Conservation (phyloP, 345 rosid genomes). For the Eucalyptus pauciflora region DNA sequence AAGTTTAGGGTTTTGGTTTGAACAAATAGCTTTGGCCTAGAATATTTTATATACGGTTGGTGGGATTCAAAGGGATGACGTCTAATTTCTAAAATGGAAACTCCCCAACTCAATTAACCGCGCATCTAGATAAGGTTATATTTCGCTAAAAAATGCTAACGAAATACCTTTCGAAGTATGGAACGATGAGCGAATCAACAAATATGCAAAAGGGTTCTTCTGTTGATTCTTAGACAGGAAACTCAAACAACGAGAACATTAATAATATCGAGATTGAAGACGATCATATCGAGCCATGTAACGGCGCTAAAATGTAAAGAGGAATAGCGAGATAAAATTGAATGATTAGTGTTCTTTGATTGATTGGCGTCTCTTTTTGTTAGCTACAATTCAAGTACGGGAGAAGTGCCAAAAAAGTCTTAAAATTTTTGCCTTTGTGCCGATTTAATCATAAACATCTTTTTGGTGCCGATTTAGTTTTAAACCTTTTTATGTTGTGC, state of each 20-base stretch:
- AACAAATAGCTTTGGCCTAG: neutral
- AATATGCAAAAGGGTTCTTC: neutral
- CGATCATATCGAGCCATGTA: neutral
- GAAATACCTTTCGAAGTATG: neutral
- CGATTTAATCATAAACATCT: too few species aligned
- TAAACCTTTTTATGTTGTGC: too few species aligned
- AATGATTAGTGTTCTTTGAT: neutral
- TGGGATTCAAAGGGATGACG: fast-evolving
- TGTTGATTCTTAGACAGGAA: neutral
- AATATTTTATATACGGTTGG: neutral
- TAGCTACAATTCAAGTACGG: neutral
- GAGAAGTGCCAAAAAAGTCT: too few species aligned
- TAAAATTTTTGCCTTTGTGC: too few species aligned
- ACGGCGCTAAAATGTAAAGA: neutral
- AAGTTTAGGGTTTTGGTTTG: neutral
- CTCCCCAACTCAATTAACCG: neutral
- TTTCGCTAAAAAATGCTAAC: fast-evolving
- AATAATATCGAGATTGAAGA: neutral
- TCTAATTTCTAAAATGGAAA: neutral
- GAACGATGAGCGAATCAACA: neutral
- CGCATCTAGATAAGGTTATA: neutral
- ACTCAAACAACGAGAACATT: neutral
- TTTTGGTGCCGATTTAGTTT: too few species aligned
- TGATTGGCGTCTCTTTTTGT: neutral
- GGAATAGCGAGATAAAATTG: neutral